Evolutionary conservation across 805 yeast species (phyloP).

Genomic region (Suhomyces canberraensis): DNA sequence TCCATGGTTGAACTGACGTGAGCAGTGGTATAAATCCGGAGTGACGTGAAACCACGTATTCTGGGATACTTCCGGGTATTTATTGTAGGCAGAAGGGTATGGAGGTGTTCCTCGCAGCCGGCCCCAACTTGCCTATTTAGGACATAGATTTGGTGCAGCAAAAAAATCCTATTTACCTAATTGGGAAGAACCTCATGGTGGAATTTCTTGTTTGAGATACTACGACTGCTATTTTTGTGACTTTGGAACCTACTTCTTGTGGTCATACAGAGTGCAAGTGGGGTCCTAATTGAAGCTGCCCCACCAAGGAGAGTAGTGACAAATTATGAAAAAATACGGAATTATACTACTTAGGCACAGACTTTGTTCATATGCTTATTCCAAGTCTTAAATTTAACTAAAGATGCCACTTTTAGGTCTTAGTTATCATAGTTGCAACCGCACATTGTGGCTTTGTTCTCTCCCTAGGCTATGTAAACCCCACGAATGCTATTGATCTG

Average conservation of each 20-base stretch:
- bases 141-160: slow-evolving; percentile 1
- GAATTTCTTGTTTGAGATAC: background rate
- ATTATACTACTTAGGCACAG: too few species aligned
- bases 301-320: too few species aligned
- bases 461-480: too few species aligned
- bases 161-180: background rate
- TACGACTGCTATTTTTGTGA: background rate
- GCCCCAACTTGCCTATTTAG: background rate
- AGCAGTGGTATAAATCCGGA: background rate
- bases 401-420: too few species aligned
- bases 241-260: background rate
- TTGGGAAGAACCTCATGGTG: background rate
- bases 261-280: background rate
- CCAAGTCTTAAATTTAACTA: too few species aligned
- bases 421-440: too few species aligned
- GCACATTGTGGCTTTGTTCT: too few species aligned
- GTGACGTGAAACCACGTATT: background rate
- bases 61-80: background rate
- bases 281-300: too few species aligned
- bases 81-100: background rate
- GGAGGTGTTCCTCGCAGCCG: background rate
- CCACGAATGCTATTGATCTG: too few species aligned
- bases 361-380: too few species aligned
- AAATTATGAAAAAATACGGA: too few species aligned
- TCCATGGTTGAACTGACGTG: background rate